These are phyloP conservation scores for Hibiscus syriacus DNA, from an alignment of 345 rosid species.

Conservation along the genomic window DNA sequence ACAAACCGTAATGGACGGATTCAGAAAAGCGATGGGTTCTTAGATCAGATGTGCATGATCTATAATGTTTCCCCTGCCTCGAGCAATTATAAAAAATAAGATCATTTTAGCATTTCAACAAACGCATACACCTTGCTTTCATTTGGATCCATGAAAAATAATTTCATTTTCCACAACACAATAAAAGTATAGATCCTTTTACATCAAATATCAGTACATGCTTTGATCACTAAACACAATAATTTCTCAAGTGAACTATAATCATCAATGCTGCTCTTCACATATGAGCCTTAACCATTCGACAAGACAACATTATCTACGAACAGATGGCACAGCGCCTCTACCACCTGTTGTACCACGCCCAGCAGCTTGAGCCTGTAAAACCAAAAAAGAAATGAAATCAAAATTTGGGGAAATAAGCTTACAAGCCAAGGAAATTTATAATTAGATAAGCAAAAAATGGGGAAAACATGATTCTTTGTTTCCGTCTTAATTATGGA, in stretches of 20 bases:
- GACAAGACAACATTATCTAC: slow-evolving; percentile 36
- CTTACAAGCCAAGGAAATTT: background rate
- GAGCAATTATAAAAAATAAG: no score
- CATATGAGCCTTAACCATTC: background rate
- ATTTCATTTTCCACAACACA: background rate
- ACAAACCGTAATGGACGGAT: no score
- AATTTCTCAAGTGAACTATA: no score
- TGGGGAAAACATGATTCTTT: background rate
- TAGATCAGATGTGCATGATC: no score
- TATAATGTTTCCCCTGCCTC: no score
- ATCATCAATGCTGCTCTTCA: no score
- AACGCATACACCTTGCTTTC: no score
- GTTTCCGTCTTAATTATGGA: background rate
- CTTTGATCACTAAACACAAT: no score
- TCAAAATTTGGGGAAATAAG: background rate
- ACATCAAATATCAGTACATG: no score
- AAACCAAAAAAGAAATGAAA: background rate
- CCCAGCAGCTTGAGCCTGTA: slow-evolving; percentile 71
- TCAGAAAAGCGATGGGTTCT: no score
- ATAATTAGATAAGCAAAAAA: background rate
- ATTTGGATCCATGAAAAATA: background rate
- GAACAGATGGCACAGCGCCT: slow-evolving; percentile 64
- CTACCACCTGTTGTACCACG: slow-evolving; percentile 70
- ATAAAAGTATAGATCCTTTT: no score
- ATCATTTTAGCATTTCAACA: no score